phyloP scores from a whole-genome alignment of 2,329 filamentous ascomycete genomes.

The Thielaviopsis musarum region DNA sequence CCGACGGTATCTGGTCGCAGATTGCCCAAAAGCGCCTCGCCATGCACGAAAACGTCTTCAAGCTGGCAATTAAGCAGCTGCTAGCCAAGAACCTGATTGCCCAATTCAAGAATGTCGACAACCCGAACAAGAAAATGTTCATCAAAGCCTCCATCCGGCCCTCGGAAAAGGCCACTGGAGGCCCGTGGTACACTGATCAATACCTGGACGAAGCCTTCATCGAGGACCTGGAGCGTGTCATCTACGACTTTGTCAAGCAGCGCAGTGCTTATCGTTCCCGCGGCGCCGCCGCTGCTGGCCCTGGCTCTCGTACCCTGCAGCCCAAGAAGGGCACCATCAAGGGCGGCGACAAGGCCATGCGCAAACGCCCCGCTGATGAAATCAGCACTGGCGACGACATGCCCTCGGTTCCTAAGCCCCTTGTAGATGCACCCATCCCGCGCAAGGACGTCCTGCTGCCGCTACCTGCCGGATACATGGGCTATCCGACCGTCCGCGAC shows the following conservation, averaged over 20 bases:
- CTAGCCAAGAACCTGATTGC: slow-evolving; percentile 70
- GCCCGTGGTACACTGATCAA: slow-evolving; percentile 86
- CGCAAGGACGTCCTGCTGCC: slow-evolving; percentile 30
- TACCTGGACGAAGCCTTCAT: slow-evolving; percentile 83
- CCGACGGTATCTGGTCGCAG: slow-evolving; percentile 81
- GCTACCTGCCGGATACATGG: slow-evolving; percentile 48
- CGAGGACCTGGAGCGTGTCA: slow-evolving; percentile 52
- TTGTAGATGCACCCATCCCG: slow-evolving; percentile 12
- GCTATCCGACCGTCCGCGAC: slow-evolving; percentile 65
- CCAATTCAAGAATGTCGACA: slow-evolving; percentile 80
- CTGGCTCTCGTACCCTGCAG: slow-evolving; percentile 22
- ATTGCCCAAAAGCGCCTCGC: slow-evolving; percentile 65
- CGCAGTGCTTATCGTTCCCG: slow-evolving; percentile 50
- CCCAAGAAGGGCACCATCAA: slow-evolving; percentile 41
- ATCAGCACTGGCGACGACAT: slow-evolving; percentile 19
- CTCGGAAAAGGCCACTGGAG: slow-evolving; percentile 79
- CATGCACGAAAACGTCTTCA: slow-evolving; percentile 69
- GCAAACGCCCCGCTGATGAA: slow-evolving; percentile 30
- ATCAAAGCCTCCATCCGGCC: slow-evolving; percentile 76
- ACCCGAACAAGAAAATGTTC: slow-evolving; percentile 86
- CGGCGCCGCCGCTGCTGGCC: slow-evolving; percentile 16
- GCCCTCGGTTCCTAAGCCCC: slow-evolving; percentile 16
- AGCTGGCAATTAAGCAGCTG: slow-evolving; percentile 67
- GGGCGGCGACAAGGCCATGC: slow-evolving; percentile 26
- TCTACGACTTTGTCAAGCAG: slow-evolving; percentile 56